phyloP scores from a whole-genome alignment of 2,329 filamentous ascomycete species.

The Periconia sp. region DNA sequence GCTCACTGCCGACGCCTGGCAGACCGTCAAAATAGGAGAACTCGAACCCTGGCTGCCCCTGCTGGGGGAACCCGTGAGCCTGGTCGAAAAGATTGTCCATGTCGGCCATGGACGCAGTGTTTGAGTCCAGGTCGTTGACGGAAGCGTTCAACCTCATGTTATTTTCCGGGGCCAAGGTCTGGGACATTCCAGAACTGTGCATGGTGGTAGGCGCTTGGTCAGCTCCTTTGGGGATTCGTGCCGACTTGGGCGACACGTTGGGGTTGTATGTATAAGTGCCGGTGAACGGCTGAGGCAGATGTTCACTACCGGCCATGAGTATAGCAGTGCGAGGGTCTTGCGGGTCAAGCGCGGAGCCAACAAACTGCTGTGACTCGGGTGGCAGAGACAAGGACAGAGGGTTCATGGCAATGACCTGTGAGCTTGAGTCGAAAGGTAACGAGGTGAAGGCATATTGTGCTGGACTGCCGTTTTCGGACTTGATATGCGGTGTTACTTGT shows the following conservation, averaged over 20 bases:
- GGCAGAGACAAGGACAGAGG: constrained; percentile 55
- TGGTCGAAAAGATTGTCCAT: background rate
- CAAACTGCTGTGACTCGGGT: constrained; percentile 55
- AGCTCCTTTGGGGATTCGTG: constrained; percentile 6
- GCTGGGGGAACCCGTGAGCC: constrained; percentile 2
- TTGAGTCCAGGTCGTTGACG: background rate
- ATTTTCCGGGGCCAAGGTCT: constrained; percentile 6
- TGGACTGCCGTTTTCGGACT: constrained; percentile 19
- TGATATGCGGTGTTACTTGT: constrained; percentile 24
- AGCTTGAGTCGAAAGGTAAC: constrained; percentile 20
- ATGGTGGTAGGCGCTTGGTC: background rate
- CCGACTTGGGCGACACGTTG: constrained; percentile 39
- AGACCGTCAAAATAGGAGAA: too few relatives aligned
- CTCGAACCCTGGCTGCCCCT: too few relatives aligned
- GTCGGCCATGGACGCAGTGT: background rate
- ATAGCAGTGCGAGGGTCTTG: constrained; percentile 49
- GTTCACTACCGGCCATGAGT: constrained; percentile 50
- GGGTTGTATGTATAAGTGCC: constrained; percentile 50
- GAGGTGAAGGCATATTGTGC: constrained; percentile 5
- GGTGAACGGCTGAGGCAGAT: constrained; percentile 43
- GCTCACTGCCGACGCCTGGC: too few relatives aligned
- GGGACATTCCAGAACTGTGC: constrained; percentile 2
- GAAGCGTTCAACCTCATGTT: constrained; percentile 1
- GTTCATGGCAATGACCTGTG: constrained; percentile 37
- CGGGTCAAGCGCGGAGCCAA: constrained; percentile 50